Conservation (phyloP, 208 protist species). For the Trichomonas gallinae region DNA sequence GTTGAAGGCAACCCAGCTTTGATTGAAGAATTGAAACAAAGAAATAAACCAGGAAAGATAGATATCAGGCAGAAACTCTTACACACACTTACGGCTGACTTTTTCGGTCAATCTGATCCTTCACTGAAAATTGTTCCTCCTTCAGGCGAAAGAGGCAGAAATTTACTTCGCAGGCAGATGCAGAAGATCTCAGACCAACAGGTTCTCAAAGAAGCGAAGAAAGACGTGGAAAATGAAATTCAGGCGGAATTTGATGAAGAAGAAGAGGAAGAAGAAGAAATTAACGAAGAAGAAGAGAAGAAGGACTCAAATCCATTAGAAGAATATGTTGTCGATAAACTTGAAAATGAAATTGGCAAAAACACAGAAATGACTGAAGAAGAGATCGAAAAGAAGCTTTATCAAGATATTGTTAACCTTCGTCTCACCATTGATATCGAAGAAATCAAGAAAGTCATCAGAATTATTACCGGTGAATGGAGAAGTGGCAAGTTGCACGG, state of each 20-base stretch:
- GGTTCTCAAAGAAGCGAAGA: background rate
- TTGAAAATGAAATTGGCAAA: background rate
- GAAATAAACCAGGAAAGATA: background rate
- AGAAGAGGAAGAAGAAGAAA: slow-evolving; percentile 7
- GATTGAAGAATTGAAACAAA: background rate
- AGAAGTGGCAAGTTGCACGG: background rate
- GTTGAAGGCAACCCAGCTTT: background rate
- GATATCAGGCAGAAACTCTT: background rate
- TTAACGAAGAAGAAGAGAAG: background rate
- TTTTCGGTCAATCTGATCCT: background rate
- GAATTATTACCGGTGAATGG: slow-evolving; percentile 20
- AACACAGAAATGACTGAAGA: background rate
- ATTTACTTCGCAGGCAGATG: background rate
- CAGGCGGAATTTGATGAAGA: background rate
- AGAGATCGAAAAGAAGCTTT: background rate
- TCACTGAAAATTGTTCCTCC: background rate
- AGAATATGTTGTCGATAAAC: background rate
- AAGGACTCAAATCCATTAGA: background rate
- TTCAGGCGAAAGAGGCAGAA: background rate
- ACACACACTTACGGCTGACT: background rate
- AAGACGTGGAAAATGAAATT: background rate
- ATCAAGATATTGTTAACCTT: background rate
- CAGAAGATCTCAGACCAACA: background rate
- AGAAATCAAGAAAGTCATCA: slow-evolving; percentile 11
- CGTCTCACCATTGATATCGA: background rate